phyloP scores from a whole-genome alignment of 2,329 filamentous ascomycete genomes.

The Seiridium cupressi region DNA sequence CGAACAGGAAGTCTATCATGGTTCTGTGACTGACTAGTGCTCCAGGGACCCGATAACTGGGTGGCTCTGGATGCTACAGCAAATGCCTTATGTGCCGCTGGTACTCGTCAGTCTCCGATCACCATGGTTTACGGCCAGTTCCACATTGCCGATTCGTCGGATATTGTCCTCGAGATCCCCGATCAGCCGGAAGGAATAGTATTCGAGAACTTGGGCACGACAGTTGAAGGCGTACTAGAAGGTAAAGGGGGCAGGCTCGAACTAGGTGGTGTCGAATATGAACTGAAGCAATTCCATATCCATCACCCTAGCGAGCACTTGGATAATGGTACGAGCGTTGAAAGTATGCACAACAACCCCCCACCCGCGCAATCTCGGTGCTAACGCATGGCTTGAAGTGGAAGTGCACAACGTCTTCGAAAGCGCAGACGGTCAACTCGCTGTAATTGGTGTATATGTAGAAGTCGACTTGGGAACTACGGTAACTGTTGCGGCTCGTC shows the following conservation, averaged over 20 bases:
- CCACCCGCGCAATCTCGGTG: background rate
- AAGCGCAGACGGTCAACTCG: constrained; percentile 35
- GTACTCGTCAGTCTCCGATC: constrained; percentile 57
- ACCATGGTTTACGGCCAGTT: constrained; percentile 42
- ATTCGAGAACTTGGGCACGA: constrained; percentile 58
- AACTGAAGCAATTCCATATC: constrained; percentile 47
- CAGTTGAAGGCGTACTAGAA: constrained; percentile 53
- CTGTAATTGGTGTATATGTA: constrained; percentile 43
- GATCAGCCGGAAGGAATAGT: constrained; percentile 39
- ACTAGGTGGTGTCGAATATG: constrained; percentile 32
- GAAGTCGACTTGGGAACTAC: constrained; percentile 29
- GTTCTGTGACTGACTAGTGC: background rate
- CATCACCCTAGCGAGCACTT: constrained; percentile 49
- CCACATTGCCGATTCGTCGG: constrained; percentile 25
- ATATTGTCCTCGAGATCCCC: constrained; percentile 38
- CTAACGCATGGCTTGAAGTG: constrained; percentile 26
- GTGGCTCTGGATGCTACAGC: constrained; percentile 28
- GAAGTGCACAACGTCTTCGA: constrained; percentile 62
- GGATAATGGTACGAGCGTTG: constrained; percentile 41
- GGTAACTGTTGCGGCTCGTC: constrained; percentile 9
- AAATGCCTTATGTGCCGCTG: constrained; percentile 49
- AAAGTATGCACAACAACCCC: constrained; percentile 26
- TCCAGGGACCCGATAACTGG: constrained; percentile 32
- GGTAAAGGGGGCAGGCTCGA: constrained; percentile 35
- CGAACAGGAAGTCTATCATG: background rate